Percentiles rank a stretch among this genome's conserved stretches.
phyloP scores from a whole-genome alignment of 1,284 basidiomycete species.

The Leccinum pachyderme region DNA sequence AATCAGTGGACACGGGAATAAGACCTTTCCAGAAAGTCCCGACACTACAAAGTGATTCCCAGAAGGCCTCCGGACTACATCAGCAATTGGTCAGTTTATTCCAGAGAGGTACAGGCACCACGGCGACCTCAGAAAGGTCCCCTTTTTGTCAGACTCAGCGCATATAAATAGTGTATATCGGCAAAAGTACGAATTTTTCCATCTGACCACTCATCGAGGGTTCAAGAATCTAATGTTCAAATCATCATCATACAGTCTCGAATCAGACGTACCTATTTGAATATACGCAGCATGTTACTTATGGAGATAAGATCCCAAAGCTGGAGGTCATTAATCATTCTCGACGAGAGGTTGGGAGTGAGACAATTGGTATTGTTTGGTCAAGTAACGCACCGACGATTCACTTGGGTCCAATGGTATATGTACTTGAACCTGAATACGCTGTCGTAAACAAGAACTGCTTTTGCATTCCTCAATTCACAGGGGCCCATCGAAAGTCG shows the following conservation, averaged over 20 bases:
- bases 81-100: background rate
- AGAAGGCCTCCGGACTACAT: no score
- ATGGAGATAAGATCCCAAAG: background rate
- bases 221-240: background rate
- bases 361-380: background rate
- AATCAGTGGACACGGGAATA: no score
- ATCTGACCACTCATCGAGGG: background rate
- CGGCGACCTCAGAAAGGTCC: background rate
- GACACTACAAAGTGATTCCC: no score
- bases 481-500: background rate
- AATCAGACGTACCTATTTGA: background rate
- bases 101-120: background rate
- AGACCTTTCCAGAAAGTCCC: no score
- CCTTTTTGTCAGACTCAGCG: background rate
- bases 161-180: background rate
- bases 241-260: background rate
- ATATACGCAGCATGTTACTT: background rate
- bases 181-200: background rate
- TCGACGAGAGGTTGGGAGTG: background rate
- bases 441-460: background rate
- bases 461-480: background rate
- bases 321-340: background rate
- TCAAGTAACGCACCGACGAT: background rate
- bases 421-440: background rate
- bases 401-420: background rate